phyloP scores from a whole-genome alignment of 2,329 filamentous ascomycete genomes.

The Hawksworthiomyces lignivorus region DNA sequence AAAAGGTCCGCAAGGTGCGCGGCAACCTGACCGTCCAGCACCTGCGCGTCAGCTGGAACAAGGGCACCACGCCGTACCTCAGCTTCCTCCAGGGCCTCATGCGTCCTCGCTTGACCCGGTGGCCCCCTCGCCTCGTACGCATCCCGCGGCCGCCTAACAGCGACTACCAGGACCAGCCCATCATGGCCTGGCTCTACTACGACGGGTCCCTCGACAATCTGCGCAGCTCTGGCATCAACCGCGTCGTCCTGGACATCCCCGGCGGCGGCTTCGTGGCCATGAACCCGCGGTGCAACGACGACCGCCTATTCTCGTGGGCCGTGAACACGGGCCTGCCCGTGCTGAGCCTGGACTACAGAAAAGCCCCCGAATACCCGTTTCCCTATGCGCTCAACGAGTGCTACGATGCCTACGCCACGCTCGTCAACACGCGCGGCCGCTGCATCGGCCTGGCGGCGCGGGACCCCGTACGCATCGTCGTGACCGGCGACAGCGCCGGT shows the following conservation, averaged over 20 bases:
- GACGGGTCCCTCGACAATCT: constrained; percentile 61
- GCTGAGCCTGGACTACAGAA: constrained; percentile 83
- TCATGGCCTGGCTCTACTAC: constrained; percentile 87
- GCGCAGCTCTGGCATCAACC: constrained; percentile 61
- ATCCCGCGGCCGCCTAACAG: constrained; percentile 76
- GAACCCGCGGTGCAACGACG: constrained; percentile 89
- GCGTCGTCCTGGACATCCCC: constrained; percentile 80
- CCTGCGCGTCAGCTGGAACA: constrained; percentile 90
- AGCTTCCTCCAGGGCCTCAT: constrained; percentile 62
- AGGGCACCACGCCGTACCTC: constrained; percentile 81
- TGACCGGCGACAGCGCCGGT: constrained; percentile 75
- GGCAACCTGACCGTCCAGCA: constrained; percentile 85
- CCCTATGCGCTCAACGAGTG: constrained; percentile 82
- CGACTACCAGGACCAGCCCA: constrained; percentile 67
- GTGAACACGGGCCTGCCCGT: constrained; percentile 82
- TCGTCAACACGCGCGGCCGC: constrained; percentile 63
- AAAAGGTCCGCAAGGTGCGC: constrained; percentile 88
- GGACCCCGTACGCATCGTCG: constrained; percentile 57
- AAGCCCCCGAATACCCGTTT: constrained; percentile 78
- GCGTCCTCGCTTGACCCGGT: constrained; percentile 71
- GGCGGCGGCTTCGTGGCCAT: constrained; percentile 96
- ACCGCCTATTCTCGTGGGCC: constrained; percentile 89
- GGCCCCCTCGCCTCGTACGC: constrained; percentile 72
- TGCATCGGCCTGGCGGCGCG: constrained; percentile 68
- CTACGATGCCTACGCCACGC: constrained; percentile 73